Evolutionary conservation across 202 grass and related monocot genomes (phyloP), one percentile per base, ranked within the genome.

Genomic region (Cymbopogon flexuosus): DNA sequence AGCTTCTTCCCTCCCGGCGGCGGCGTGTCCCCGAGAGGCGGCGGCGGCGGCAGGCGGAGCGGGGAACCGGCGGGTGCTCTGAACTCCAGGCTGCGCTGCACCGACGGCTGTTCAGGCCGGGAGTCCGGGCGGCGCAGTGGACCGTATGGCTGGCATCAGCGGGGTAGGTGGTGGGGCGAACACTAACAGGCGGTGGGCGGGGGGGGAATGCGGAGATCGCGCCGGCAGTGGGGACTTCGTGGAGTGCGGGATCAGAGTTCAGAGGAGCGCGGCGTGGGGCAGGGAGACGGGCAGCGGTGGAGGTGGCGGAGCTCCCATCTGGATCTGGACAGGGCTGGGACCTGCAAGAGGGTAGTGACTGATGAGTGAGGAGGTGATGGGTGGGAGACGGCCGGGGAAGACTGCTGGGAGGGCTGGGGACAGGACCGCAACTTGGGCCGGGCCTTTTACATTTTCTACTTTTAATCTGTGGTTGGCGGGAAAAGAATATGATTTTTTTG

Each of bases 161-260:
- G 59, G 60, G 30, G 30, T 31, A 3, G 30, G 12, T 43, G 36
- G 39, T 43, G 37, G 35, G 22, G 57, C 58, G 21, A n/a, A n/a
- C n/a, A n/a, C n/a, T n/a, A 24, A 3, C 22, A 34, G 42, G 43
- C 30, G 6, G 61, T 51, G 43, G 8, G 30, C 35, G 34, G 47
- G 31, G 31, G 10, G 51, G 51, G 33, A 58, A 74, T 39, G 72
- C 6, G 72, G 77, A 24, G 77, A 68, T 68, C 47, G 36, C 64
- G 77, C 63, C 34, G 77, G 47, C 64, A 65, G 51, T 75, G 72
- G 52, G 72, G 72, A 40, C 72, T 21, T 23, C 23, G 64, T 47
- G 40, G 77, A 41, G 33, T 67, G 64, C 64, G 47, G 76, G 77
- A 59, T 80, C 78, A 80, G 65, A 42, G 65, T n/a, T n/a, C n/a